These are phyloP conservation scores for Solanum sejunctum DNA, from an alignment of 257 asterid species.

Conservation along the genomic window DNA sequence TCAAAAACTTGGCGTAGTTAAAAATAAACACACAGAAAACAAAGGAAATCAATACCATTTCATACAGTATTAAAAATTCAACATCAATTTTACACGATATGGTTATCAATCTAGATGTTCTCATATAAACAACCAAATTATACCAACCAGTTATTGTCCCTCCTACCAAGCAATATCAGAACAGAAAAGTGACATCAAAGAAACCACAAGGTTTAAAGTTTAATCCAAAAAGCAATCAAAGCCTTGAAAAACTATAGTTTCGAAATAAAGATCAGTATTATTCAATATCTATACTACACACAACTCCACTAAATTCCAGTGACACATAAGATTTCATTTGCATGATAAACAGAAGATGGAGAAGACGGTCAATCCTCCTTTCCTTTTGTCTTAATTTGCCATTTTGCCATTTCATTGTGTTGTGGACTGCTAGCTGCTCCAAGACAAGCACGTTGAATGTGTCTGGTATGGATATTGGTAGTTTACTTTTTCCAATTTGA, in stretches of 20 bases:
- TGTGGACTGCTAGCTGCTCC: neutral
- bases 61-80: neutral
- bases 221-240: neutral
- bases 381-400: neutral
- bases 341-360: neutral
- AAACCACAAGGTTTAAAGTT: neutral
- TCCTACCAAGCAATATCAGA: neutral
- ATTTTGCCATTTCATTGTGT: neutral
- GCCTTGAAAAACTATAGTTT: neutral
- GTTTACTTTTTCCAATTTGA: neutral
- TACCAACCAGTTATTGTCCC: neutral
- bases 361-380: neutral
- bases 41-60: neutral
- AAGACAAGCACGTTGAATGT: neutral
- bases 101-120: neutral
- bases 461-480: neutral
- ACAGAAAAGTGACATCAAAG: neutral
- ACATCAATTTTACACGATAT: neutral
- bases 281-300: neutral
- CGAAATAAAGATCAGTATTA: neutral
- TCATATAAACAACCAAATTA: neutral
- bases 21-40: neutral
- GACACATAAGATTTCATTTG: neutral
- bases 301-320: neutral
- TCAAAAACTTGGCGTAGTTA: constrained; percentile 69